Conservation (phyloP, 108 stramenopile species). For the Nitzschia palea region DNA sequence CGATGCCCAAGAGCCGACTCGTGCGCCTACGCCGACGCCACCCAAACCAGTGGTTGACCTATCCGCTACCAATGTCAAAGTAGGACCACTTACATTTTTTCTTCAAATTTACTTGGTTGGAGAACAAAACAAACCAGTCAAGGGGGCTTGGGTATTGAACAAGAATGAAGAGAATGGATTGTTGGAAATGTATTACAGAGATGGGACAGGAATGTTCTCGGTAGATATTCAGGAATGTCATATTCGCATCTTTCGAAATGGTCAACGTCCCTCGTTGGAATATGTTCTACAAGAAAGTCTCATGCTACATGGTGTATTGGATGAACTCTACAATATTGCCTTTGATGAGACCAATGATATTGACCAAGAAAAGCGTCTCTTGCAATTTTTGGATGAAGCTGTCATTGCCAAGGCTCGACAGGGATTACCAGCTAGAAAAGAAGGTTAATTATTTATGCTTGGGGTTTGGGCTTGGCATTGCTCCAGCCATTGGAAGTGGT, state of each 20-base stretch:
- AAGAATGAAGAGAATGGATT: conserved; percentile 44
- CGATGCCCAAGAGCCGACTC: no score
- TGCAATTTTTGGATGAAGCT: conserved; percentile 48
- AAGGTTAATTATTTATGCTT: background rate
- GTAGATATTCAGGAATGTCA: conserved; percentile 30
- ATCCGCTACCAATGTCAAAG: conserved; percentile 38
- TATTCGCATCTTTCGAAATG: conserved; percentile 54
- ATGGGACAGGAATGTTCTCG: conserved; percentile 63
- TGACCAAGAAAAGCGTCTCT: conserved; percentile 54
- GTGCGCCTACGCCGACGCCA: background rate
- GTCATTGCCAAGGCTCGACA: conserved; percentile 53
- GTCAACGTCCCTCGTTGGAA: conserved; percentile 57
- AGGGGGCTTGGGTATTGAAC: conserved; percentile 56
- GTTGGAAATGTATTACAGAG: conserved; percentile 61
- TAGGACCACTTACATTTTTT: conserved; percentile 42
- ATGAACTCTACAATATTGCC: conserved; percentile 62
- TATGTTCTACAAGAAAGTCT: conserved; percentile 78
- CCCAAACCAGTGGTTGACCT: conserved; percentile 29
- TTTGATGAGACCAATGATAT: conserved; percentile 49
- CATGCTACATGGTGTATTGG: conserved; percentile 67
- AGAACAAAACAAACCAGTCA: conserved; percentile 52
- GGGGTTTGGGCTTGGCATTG: no score
- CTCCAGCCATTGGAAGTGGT: no score
- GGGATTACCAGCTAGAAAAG: conserved; percentile 65
- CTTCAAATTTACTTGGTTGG: conserved; percentile 56